phyloP scores from a whole-genome alignment of 148 eudicot genomes.

The Chenopodium berlandieri region DNA sequence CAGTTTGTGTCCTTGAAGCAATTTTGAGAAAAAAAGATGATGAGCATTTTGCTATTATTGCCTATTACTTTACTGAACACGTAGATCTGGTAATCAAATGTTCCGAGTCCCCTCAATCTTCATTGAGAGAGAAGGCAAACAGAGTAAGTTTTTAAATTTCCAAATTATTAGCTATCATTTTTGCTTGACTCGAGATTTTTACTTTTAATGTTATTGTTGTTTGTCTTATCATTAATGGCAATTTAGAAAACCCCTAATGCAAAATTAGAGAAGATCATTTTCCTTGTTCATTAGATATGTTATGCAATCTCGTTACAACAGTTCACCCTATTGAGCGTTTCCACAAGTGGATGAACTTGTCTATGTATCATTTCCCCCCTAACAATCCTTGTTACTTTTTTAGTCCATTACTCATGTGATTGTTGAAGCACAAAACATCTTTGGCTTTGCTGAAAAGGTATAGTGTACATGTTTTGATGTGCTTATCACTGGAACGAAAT shows the following conservation, averaged over 20 bases:
- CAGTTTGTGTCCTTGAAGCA: constrained; percentile 92
- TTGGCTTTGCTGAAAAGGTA: neutral
- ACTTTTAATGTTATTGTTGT: neutral
- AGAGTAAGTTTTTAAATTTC: constrained; percentile 46
- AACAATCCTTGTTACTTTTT: neutral
- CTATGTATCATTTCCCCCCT: neutral
- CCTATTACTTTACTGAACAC: constrained; percentile 71
- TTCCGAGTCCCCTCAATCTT: constrained; percentile 94
- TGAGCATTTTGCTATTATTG: constrained; percentile 50
- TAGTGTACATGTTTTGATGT: neutral
- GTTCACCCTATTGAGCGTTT: neutral
- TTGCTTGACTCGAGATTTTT: neutral
- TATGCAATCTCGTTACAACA: neutral
- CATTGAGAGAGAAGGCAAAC: constrained; percentile 81
- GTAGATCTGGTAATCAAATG: constrained; percentile 60
- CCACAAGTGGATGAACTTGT: neutral
- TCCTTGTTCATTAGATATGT: neutral
- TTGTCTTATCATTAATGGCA: neutral
- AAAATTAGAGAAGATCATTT: neutral
- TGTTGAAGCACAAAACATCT: neutral
- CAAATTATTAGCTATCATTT: neutral
- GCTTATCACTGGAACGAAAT: neutral
- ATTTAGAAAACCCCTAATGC: neutral
- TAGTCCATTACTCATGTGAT: neutral
- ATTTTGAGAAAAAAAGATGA: constrained; percentile 74